phyloP scores from a whole-genome alignment of 2,329 filamentous ascomycete species.

The Ophiognomonia clavigignenti-juglandacearum region DNA sequence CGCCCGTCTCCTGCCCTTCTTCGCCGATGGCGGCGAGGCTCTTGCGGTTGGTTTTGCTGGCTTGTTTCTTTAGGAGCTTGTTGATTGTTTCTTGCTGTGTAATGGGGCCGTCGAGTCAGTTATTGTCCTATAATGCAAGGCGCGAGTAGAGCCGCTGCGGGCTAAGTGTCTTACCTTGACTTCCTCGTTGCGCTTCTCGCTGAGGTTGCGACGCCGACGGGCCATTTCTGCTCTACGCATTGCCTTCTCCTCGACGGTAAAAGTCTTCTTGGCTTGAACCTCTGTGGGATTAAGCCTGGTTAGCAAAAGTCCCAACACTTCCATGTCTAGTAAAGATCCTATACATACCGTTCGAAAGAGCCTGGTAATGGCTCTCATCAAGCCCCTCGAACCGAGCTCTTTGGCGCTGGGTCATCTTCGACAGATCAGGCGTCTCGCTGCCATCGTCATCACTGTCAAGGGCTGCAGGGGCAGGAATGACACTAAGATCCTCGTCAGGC shows the following conservation, averaged over 20 bases:
- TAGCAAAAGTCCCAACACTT: background rate
- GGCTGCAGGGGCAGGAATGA: conserved; percentile 22
- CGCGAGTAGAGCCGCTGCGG: background rate
- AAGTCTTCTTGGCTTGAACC: conserved; percentile 59
- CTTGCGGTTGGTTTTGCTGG: conserved; percentile 65
- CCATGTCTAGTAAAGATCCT: background rate
- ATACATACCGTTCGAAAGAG: conserved; percentile 52
- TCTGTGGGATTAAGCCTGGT: conserved; percentile 33
- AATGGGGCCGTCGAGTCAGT: background rate
- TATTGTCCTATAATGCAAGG: background rate
- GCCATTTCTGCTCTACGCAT: conserved; percentile 61
- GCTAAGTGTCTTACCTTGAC: conserved; percentile 49
- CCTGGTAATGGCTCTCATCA: conserved; percentile 50
- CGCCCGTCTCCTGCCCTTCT: conserved; percentile 36
- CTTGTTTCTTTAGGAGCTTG: conserved; percentile 81
- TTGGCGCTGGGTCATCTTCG: conserved; percentile 58
- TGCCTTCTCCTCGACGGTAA: conserved; percentile 57
- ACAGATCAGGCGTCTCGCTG: conserved; percentile 49
- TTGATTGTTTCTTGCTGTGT: conserved; percentile 69
- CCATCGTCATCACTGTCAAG: conserved; percentile 39
- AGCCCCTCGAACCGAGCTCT: conserved; percentile 54
- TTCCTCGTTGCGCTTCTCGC: conserved; percentile 60
- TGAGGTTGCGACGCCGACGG: conserved; percentile 55
- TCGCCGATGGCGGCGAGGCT: conserved; percentile 41
- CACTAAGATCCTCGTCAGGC: conserved; percentile 33